phyloP scores from a whole-genome alignment of 371 early-diverging fungal genomes.

The Mucor racemosus region DNA sequence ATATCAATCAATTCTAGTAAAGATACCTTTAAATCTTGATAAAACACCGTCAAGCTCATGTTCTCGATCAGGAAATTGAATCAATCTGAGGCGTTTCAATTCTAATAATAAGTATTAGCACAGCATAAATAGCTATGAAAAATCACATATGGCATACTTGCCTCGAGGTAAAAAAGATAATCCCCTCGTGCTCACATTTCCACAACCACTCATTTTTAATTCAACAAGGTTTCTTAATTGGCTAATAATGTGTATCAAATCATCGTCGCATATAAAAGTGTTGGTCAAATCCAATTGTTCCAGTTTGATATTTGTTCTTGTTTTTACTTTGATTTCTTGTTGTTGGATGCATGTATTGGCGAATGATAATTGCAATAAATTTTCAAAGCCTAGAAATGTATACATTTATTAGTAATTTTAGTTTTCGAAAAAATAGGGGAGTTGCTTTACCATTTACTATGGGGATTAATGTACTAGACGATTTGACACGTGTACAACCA shows the following conservation, averaged over 20 bases:
- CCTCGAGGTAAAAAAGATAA: conserved; percentile 38
- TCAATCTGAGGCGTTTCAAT: conserved; percentile 26
- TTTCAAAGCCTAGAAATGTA: conserved; percentile 23
- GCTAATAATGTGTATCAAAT: conserved; percentile 31
- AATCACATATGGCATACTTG: conserved; percentile 1
- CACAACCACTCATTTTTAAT: conserved; percentile 37
- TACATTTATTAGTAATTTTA: neutral
- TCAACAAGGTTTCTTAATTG: conserved; percentile 30
- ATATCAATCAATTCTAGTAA: neutral
- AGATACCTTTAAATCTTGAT: conserved; percentile 36
- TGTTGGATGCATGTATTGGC: conserved; percentile 24
- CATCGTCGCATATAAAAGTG: conserved; percentile 34
- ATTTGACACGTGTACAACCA: conserved; percentile 34
- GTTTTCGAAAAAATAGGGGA: neutral
- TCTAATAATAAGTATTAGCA: conserved; percentile 23
- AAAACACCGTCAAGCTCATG: conserved; percentile 43
- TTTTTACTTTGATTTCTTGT: conserved; percentile 13
- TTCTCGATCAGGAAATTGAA: conserved; percentile 46
- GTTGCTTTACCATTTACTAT: conserved; percentile 28
- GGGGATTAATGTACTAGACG: conserved; percentile 16
- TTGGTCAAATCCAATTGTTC: conserved; percentile 35
- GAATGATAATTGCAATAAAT: conserved; percentile 33
- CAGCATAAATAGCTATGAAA: neutral
- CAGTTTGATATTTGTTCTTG: conserved; percentile 12
- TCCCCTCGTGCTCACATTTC: conserved; percentile 28